These are phyloP conservation scores for Limnanthes douglasii DNA, from an alignment of 345 rosid genomes.

Conservation along the genomic window DNA sequence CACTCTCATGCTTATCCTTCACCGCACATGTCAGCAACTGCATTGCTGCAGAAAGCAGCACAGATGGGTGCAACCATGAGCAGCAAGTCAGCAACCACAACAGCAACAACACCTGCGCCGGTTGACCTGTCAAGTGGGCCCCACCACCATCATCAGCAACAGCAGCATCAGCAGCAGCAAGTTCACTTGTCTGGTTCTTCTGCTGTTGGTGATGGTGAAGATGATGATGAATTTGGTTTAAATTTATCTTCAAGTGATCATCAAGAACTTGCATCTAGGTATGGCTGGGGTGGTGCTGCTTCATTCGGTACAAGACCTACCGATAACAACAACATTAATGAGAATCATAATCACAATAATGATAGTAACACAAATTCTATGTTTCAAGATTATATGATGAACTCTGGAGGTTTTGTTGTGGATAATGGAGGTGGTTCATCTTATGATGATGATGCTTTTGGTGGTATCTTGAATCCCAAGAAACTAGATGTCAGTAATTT, in stretches of 20 bases:
- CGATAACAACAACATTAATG: conserved; percentile 8
- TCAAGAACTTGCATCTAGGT: conserved; percentile 5
- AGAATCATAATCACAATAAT: too few species aligned
- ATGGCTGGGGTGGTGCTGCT: conserved; percentile 7
- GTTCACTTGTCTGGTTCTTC: conserved; percentile 21
- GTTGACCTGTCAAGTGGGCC: conserved; percentile 17
- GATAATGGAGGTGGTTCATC: conserved; percentile 10
- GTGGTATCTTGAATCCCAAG: conserved; percentile 28
- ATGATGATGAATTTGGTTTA: conserved; percentile 20
- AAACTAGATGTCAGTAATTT: conserved; percentile 8
- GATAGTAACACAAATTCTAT: conserved; percentile 13
- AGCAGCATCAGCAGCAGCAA: conserved; percentile 17
- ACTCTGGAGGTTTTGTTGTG: conserved; percentile 23
- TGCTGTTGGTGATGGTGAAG: conserved; percentile 1
- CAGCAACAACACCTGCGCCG: conserved; percentile 17
- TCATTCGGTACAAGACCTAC: conserved; percentile 1
- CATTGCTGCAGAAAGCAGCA: conserved; percentile 78
- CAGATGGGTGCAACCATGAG: conserved; percentile 69
- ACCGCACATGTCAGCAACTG: conserved; percentile 82
- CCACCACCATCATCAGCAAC: not conserved
- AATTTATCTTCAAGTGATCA: conserved; percentile 36
- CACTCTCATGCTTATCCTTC: conserved; percentile 11
- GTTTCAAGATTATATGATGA: conserved; percentile 36
- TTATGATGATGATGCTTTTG: conserved; percentile 27
- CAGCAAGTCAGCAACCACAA: conserved; percentile 15